A percentile compares a stretch with the other conserved stretches of the same genome.
Evolutionary conservation across 257 asterid genomes (phyloP).

Genomic region (Parsonsia alboflavescens): DNA sequence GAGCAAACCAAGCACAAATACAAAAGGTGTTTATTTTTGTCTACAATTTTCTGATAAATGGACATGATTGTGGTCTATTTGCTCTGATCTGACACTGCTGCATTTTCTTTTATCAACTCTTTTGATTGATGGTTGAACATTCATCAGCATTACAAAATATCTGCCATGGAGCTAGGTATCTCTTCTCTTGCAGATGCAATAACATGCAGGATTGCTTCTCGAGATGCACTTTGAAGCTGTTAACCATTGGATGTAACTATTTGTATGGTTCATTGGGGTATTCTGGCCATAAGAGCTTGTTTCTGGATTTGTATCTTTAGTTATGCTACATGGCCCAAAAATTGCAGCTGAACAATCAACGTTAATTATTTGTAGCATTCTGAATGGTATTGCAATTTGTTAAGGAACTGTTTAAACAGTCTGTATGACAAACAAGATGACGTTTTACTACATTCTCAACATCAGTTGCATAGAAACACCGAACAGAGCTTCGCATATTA

Average conservation of each 20-base stretch:
- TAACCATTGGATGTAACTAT: background rate
- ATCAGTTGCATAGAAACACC: no score
- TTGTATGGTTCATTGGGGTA: background rate
- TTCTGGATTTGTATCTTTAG: background rate
- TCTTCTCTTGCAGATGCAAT: constrained; percentile 82
- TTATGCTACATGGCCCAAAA: background rate
- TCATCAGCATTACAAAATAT: constrained; percentile 71
- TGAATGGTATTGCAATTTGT: background rate
- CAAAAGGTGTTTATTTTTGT: constrained; percentile 48
- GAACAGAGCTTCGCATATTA: background rate
- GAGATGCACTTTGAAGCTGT: constrained; percentile 63
- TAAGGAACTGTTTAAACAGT: background rate
- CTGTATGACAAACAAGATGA: no score
- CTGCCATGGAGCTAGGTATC: constrained; percentile 62
- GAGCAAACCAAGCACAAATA: constrained; percentile 68
- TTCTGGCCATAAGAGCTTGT: background rate
- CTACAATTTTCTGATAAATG: constrained; percentile 1
- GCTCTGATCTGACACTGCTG: background rate
- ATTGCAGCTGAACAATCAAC: background rate
- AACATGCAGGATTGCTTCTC: constrained; percentile 73
- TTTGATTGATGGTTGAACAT: background rate
- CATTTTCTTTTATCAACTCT: background rate
- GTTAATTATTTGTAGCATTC: background rate
- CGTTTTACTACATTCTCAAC: no score
- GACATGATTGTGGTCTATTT: background rate